These are phyloP conservation scores for Suillus spraguei DNA, from an alignment of 768 basidiomycete species.

Conservation along the genomic window DNA sequence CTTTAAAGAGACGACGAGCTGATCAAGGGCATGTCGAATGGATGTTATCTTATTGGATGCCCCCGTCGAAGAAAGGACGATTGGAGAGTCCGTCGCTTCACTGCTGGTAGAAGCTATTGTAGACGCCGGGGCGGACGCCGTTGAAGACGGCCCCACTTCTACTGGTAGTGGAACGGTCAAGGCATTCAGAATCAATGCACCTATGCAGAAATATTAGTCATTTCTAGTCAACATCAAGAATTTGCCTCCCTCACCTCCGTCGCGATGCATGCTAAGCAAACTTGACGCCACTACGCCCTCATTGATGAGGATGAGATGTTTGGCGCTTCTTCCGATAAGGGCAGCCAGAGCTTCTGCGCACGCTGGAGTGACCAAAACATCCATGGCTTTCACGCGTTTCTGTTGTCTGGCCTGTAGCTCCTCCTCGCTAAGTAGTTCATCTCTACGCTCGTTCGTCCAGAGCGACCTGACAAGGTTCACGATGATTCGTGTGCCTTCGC, in stretches of 20 bases:
- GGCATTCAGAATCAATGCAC: slow-evolving; percentile 61
- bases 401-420: slow-evolving; percentile 44
- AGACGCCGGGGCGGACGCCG: slow-evolving; percentile 39
- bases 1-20: slow-evolving; percentile 63
- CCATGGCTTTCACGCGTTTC: slow-evolving; percentile 56
- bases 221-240: background rate
- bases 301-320: slow-evolving; percentile 84
- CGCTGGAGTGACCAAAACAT: slow-evolving; percentile 50
- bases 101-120: slow-evolving; percentile 43
- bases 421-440: slow-evolving; percentile 32
- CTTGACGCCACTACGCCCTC: slow-evolving; percentile 87
- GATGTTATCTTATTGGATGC: slow-evolving; percentile 39
- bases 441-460: slow-evolving; percentile 55
- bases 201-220: slow-evolving; percentile 39
- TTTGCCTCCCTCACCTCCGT: slow-evolving; percentile 55
- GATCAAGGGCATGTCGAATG: slow-evolving; percentile 65
- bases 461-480: slow-evolving; percentile 85
- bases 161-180: slow-evolving; percentile 52
- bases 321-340: slow-evolving; percentile 74
- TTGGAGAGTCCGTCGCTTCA: slow-evolving; percentile 48
- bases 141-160: slow-evolving; percentile 40
- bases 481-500: slow-evolving; percentile 87
- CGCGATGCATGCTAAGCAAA: slow-evolving; percentile 64
- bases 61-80: slow-evolving; percentile 44
- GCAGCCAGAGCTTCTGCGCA: slow-evolving; percentile 65